Conservation (phyloP, 257 asterid genomes). For the Jacaranda mimosifolia region DNA sequence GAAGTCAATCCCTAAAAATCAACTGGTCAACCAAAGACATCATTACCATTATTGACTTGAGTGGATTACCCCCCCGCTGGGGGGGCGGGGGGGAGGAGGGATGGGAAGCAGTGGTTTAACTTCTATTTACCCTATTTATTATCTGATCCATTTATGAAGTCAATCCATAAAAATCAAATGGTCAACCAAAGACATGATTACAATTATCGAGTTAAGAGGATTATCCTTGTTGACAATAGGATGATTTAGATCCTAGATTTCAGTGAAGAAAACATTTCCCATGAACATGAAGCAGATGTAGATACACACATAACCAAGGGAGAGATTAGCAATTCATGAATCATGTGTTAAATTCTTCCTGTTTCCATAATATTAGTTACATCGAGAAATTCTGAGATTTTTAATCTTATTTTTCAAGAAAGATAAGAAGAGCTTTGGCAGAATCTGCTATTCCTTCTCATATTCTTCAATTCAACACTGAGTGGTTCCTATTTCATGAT, state of each 20-base stretch:
- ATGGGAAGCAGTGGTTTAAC: too few relatives aligned
- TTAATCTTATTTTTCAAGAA: neutral
- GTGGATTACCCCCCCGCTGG: too few relatives aligned
- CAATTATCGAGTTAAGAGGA: neutral
- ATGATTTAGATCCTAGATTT: neutral
- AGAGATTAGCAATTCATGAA: neutral
- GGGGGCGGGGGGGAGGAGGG: too few relatives aligned
- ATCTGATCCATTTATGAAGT: too few relatives aligned
- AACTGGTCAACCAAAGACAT: neutral
- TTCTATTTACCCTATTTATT: too few relatives aligned
- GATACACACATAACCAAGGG: neutral
- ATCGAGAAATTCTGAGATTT: neutral
- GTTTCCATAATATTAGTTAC: neutral
- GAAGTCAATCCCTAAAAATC: neutral
- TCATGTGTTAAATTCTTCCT: neutral
- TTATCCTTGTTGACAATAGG: neutral
- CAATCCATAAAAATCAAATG: too few relatives aligned
- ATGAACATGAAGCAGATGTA: neutral
- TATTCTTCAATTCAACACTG: neutral
- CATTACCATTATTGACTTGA: neutral
- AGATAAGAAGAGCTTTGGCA: neutral
- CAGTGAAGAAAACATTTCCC: neutral
- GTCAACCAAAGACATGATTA: too few relatives aligned
- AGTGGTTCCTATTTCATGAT: neutral
- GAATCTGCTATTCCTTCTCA: neutral